Evolutionary conservation across 129 eudicot species (phyloP).

Genomic region (Ambrosia artemisiifolia): DNA sequence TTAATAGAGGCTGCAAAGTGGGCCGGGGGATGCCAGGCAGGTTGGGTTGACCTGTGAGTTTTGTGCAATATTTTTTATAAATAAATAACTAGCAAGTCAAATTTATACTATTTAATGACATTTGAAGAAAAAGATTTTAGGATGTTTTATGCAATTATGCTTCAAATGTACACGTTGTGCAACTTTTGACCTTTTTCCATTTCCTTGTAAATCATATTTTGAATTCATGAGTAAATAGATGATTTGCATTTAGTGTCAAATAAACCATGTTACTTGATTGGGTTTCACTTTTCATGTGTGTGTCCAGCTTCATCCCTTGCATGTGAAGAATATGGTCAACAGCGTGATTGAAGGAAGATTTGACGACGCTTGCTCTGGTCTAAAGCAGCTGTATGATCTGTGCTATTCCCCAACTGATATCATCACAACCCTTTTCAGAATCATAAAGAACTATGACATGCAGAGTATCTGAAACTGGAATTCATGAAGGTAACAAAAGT

Average conservation of each 20-base stretch:
- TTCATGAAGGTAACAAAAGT: constrained; percentile 79
- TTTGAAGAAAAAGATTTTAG: no score
- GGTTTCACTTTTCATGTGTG: constrained; percentile 55
- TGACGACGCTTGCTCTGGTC: constrained; percentile 89
- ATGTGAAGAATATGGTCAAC: constrained; percentile 87
- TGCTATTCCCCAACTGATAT: constrained; percentile 99
- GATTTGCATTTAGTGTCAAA: not conserved
- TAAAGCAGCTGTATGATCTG: constrained; percentile 86
- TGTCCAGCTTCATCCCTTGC: constrained; percentile 98
- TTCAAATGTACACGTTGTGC: no score
- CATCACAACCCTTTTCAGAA: constrained; percentile 92
- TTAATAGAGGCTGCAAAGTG: no score
- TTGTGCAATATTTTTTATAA: not conserved
- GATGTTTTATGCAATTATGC: no score
- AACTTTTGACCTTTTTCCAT: constrained; percentile 29
- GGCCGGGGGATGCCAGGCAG: no score
- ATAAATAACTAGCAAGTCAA: no score
- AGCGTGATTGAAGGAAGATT: constrained; percentile 82
- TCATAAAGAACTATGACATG: constrained; percentile 89
- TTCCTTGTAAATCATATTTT: not conserved
- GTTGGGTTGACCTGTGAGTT: constrained; percentile 18
- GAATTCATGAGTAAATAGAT: no score
- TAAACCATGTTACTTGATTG: not conserved
- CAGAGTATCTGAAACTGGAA: constrained; percentile 89
- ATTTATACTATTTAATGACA: no score